Evolutionary conservation across 768 basidiomycete species (phyloP), one percentile per base, ranked within the genome.

Genomic region (Lactarius indigo): DNA sequence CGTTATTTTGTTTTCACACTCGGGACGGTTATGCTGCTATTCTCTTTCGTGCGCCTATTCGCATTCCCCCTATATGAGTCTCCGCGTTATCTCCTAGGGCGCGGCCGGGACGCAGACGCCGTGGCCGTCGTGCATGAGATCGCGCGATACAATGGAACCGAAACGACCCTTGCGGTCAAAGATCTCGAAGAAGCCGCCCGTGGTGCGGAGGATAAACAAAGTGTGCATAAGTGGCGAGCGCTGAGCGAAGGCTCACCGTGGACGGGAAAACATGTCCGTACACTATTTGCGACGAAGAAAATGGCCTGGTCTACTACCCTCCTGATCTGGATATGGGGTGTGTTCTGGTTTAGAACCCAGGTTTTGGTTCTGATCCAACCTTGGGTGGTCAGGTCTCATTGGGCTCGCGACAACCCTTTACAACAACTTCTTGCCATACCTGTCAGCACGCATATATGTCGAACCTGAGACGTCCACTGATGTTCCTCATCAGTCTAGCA

Each of bases 251-350:
- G 83, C 59, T 81, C 78, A 42, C 73, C 73, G 59, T 79, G 82
- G 65, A 76, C 66, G 56, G 39, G 67, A 1, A 69, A 73, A 15
- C 85, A 91, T 73, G 76, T 91, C 60, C 83, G 79, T 72, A 79
- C 83, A 5, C 72, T 93, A 64, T 92, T 91, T 74, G 80, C 82
- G 26, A 87, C 87, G 3, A 78, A 76, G 23, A 85, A 84, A 73
- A 76, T 90, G 74, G 89, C 87, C 5, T 86, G 80, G 78, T 88
- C 87, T 1, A 91, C 89, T 4, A 83, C 78, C 37, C 71, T 91
- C 57, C 74, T 90, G 41, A 85, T 88, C 31, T 60, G 64, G 7
- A 67, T 83, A 2, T 75, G 78, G 82, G 72, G 77, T 87, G 57
- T 78, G 82, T 61, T 26, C 47, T 18, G 5, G 0, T 17, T 20